phyloP scores from a whole-genome alignment of 257 asterid species.

The Nicotiana benthamiana region DNA sequence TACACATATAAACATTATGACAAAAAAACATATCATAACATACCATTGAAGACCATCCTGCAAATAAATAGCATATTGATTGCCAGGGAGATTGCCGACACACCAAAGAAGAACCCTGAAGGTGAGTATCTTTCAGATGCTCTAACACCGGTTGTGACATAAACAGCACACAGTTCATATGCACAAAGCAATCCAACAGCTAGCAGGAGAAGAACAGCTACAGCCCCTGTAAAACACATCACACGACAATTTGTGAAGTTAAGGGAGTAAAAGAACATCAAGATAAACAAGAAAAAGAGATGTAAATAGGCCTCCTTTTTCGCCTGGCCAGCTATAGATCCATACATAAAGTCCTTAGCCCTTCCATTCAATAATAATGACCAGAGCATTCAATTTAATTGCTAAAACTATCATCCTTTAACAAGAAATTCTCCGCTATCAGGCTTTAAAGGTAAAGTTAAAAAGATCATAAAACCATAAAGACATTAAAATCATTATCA shows the following conservation, averaged over 20 bases:
- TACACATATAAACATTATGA: neutral
- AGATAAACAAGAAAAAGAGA: neutral
- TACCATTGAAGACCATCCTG: slow-evolving; percentile 97
- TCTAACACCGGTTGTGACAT: slow-evolving; percentile 85
- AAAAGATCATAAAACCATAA: neutral
- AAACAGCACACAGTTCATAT: slow-evolving; percentile 96
- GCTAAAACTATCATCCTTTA: slow-evolving; percentile 1
- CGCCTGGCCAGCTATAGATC: neutral
- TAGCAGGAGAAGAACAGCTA: slow-evolving; percentile 89
- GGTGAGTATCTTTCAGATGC: slow-evolving; percentile 97
- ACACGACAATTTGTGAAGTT: slow-evolving; percentile 3
- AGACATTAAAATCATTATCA: neutral
- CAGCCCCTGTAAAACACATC: slow-evolving; percentile 70
- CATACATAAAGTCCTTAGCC: neutral
- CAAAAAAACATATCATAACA: slow-evolving; percentile 14
- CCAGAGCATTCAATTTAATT: neutral
- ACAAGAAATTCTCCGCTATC: neutral
- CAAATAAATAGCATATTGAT: slow-evolving; percentile 99
- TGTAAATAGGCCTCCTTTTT: neutral
- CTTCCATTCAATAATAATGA: neutral
- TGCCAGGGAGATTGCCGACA: slow-evolving; percentile 93
- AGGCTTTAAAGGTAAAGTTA: neutral
- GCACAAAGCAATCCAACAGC: slow-evolving; percentile 99
- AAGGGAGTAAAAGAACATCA: slow-evolving; percentile 9
- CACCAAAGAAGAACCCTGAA: slow-evolving; percentile 99